These are phyloP conservation scores for Suhomyces kunorum DNA, from an alignment of 1,139 yeast genomes.

Conservation along the genomic window DNA sequence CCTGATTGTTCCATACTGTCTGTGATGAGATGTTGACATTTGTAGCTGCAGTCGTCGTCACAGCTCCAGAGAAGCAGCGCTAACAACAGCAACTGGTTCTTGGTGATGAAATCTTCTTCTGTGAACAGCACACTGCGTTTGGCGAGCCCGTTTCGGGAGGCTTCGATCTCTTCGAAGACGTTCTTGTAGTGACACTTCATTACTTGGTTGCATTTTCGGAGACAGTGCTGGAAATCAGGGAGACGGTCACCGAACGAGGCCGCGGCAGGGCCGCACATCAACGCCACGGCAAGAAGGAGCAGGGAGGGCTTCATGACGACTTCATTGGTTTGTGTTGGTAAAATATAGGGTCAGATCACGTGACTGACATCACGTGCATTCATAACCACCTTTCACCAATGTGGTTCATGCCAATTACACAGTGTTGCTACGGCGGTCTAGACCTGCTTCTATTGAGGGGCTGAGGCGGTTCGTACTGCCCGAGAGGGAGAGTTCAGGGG, in stretches of 20 bases:
- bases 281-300: neutral
- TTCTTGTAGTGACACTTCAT: conserved; percentile 14
- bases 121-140: neutral
- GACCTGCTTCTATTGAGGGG: too few species aligned
- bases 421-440: too few species aligned
- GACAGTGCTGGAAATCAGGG: conserved; percentile 20
- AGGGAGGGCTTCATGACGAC: conserved; percentile 4
- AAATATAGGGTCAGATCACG: neutral
- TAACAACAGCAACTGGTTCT: conserved; percentile 12
- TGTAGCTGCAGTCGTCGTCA: conserved; percentile 41
- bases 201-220: conserved; percentile 17
- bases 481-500: too few species aligned
- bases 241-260: conserved; percentile 21
- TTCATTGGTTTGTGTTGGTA: neutral
- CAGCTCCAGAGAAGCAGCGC: conserved; percentile 36
- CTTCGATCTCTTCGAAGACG: conserved; percentile 14
- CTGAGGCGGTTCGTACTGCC: too few species aligned
- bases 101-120: conserved; percentile 7
- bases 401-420: too few species aligned
- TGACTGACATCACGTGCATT: neutral
- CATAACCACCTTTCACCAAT: too few species aligned
- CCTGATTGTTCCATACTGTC: conserved; percentile 23
- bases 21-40: conserved; percentile 44
- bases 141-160: neutral
- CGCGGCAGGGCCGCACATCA: neutral